Conservation (phyloP, 2,329 filamentous ascomycete species). For the Cytospora paraplurivora region DNA sequence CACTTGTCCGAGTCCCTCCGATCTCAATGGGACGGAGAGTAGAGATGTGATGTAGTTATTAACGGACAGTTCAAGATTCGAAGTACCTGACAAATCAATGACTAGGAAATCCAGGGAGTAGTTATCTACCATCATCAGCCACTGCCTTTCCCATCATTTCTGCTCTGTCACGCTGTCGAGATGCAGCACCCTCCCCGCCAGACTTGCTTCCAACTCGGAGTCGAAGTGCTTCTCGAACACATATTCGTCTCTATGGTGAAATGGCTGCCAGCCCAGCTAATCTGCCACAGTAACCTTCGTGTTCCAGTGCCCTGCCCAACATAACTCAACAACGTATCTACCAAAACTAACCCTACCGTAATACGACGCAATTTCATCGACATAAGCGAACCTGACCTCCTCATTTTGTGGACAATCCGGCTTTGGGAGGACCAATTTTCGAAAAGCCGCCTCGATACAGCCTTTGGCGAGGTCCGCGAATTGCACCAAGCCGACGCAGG, state of each 20-base stretch:
- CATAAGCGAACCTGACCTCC: slow-evolving; percentile 1
- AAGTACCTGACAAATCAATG: no score
- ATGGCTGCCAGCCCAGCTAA: slow-evolving; percentile 14
- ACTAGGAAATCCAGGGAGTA: no score
- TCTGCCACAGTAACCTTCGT: background rate
- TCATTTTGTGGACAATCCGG: background rate
- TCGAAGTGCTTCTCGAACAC: background rate
- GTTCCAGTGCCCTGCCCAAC: slow-evolving; percentile 17
- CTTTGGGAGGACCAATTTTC: slow-evolving; percentile 9
- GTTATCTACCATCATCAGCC: no score
- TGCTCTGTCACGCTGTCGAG: background rate
- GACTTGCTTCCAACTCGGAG: background rate
- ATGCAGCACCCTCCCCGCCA: background rate
- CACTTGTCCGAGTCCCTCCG: no score
- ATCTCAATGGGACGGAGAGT: no score
- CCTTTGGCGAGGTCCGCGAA: background rate
- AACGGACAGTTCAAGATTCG: no score
- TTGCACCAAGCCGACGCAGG: slow-evolving; percentile 50
- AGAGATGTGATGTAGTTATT: no score
- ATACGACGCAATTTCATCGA: background rate
- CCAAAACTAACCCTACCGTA: background rate
- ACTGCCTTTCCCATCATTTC: background rate
- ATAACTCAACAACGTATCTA: background rate
- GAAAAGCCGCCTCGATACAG: slow-evolving; percentile 6
- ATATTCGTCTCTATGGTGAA: background rate